Conservation (phyloP, 2,329 filamentous ascomycete genomes). For the Amphichorda felina region DNA sequence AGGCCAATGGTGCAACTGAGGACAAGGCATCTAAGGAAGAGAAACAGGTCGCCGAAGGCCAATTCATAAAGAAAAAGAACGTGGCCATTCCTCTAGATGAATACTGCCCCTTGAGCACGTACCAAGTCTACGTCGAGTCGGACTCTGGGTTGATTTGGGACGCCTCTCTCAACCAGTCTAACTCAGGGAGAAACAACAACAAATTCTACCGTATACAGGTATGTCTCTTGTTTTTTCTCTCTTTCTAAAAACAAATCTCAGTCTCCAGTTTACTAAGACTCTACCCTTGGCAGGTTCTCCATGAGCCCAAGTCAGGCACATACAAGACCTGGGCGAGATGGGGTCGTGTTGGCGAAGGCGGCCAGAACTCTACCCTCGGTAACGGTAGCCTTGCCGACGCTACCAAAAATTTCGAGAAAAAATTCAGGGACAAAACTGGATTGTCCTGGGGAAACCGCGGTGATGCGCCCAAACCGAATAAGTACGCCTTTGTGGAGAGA, state of each 20-base stretch:
- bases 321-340: slow-evolving; percentile 65
- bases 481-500: slow-evolving; percentile 73
- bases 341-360: slow-evolving; percentile 61
- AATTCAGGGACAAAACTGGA: slow-evolving; percentile 52
- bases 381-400: slow-evolving; percentile 28
- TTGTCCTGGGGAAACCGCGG: slow-evolving; percentile 40
- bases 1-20: slow-evolving; percentile 9
- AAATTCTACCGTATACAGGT: slow-evolving; percentile 74
- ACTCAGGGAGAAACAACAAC: slow-evolving; percentile 61
- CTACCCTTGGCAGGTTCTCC: slow-evolving; percentile 25
- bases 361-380: slow-evolving; percentile 33
- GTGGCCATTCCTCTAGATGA: slow-evolving; percentile 39
- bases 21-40: slow-evolving; percentile 19
- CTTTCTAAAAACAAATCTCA: slow-evolving; percentile 2
- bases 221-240: background rate
- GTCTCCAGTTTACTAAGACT: background rate
- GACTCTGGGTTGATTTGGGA: slow-evolving; percentile 57
- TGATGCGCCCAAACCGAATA: slow-evolving; percentile 46
- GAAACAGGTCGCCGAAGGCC: slow-evolving; percentile 25
- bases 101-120: slow-evolving; percentile 20
- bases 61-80: slow-evolving; percentile 33
- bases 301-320: slow-evolving; percentile 16
- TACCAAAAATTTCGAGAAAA: slow-evolving; percentile 40
- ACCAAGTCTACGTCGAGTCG: slow-evolving; percentile 53
- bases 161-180: slow-evolving; percentile 69